These are phyloP conservation scores for Kluyveromyces sp. DNA, from an alignment of 1,139 yeast genomes.

Conservation along the genomic window DNA sequence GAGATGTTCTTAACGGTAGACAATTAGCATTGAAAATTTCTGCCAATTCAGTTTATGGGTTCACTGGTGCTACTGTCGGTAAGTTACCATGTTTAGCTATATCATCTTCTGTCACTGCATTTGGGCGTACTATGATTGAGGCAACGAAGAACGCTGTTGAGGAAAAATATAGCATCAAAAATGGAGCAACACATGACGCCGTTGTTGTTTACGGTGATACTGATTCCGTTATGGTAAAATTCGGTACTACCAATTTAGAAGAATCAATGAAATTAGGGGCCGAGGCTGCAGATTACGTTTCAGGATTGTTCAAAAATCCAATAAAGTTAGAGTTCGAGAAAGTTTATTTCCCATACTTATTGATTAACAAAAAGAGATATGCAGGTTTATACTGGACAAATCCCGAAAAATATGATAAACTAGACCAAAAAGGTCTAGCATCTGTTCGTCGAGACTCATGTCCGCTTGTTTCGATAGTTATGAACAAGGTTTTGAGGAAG, in stretches of 20 bases:
- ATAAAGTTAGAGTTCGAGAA: slow-evolving; percentile 95
- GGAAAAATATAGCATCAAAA: slow-evolving; percentile 62
- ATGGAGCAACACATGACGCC: slow-evolving; percentile 78
- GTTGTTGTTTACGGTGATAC: slow-evolving; percentile 97
- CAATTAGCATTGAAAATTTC: slow-evolving; percentile 94
- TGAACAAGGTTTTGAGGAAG: slow-evolving; percentile 80
- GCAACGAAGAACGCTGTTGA: slow-evolving; percentile 82
- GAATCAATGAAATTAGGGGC: slow-evolving; percentile 89
- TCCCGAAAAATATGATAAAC: slow-evolving; percentile 82
- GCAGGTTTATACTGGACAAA: slow-evolving; percentile 97
- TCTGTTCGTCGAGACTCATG: slow-evolving; percentile 98
- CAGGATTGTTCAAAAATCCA: slow-evolving; percentile 70
- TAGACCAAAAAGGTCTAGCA: slow-evolving; percentile 98
- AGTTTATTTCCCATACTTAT: slow-evolving; percentile 87
- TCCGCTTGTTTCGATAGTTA: slow-evolving; percentile 85
- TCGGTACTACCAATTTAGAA: slow-evolving; percentile 75
- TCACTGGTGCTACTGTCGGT: slow-evolving; percentile 98
- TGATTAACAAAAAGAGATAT: slow-evolving; percentile 92
- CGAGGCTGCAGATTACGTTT: slow-evolving; percentile 87
- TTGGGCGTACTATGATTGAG: slow-evolving; percentile 96
- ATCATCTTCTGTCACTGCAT: slow-evolving; percentile 91
- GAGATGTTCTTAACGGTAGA: slow-evolving; percentile 93
- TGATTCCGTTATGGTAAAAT: slow-evolving; percentile 98
- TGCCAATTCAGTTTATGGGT: slow-evolving; percentile 97
- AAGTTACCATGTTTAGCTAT: slow-evolving; percentile 94